phyloP scores from a whole-genome alignment of 1,284 basidiomycete genomes.

The Apiotrichum brassicae region DNA sequence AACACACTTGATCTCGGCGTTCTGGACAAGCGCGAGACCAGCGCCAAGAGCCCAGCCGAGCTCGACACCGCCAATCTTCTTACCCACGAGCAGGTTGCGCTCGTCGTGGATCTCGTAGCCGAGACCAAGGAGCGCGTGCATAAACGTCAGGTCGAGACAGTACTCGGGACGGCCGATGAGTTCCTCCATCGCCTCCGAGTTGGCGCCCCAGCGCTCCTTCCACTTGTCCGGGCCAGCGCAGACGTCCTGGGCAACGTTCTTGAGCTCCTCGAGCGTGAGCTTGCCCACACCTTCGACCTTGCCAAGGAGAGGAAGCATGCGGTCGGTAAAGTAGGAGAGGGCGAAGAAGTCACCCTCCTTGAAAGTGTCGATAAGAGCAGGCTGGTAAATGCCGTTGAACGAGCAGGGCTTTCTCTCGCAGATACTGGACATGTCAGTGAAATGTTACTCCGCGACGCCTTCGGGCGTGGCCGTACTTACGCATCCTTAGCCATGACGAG shows the following conservation, averaged over 20 bases:
- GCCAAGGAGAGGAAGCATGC: slow-evolving; percentile 70
- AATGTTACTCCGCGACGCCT: too few relatives aligned
- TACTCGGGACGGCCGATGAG: slow-evolving; percentile 80
- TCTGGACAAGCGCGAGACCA: slow-evolving; percentile 58
- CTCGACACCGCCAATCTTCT: slow-evolving; percentile 86
- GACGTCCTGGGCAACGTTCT: slow-evolving; percentile 60
- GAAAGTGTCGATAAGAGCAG: slow-evolving; percentile 86
- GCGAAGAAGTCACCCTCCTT: slow-evolving; percentile 69
- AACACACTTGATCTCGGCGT: slow-evolving; percentile 43
- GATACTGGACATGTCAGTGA: slow-evolving; percentile 52
- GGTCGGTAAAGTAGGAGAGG: slow-evolving; percentile 96
- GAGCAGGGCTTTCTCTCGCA: slow-evolving; percentile 89
- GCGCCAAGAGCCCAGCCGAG: slow-evolving; percentile 92
- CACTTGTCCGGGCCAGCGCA: slow-evolving; percentile 64
- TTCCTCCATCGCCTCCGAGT: slow-evolving; percentile 61
- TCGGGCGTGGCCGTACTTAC: too few relatives aligned
- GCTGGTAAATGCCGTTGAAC: slow-evolving; percentile 96
- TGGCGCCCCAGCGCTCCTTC: slow-evolving; percentile 48
- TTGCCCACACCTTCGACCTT: slow-evolving; percentile 25
- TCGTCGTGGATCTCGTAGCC: slow-evolving; percentile 71
- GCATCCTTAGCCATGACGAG: slow-evolving; percentile 95
- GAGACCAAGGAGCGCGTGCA: slow-evolving; percentile 76
- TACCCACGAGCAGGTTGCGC: slow-evolving; percentile 69
- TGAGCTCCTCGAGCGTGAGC: slow-evolving; percentile 60
- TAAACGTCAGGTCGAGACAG: slow-evolving; percentile 93